phyloP scores from a whole-genome alignment of 768 basidiomycete species.

The Coprinellus micaceus region DNA sequence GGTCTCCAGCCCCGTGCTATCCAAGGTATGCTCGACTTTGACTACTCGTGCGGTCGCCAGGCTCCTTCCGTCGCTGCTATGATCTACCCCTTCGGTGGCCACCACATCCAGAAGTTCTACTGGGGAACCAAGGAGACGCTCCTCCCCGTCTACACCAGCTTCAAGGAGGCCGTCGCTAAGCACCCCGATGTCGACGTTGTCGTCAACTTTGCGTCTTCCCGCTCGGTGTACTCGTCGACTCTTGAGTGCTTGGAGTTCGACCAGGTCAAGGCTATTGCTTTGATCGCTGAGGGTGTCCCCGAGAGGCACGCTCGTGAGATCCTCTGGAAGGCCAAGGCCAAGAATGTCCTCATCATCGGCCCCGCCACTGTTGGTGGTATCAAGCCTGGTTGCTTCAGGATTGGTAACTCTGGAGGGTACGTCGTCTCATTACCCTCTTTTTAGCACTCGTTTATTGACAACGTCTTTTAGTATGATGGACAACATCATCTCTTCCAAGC shows the following conservation, averaged over 20 bases:
- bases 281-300: constrained; percentile 99
- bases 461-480: constrained; percentile 84
- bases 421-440: constrained; percentile 20
- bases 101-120: constrained; percentile 99
- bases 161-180: constrained; percentile 89
- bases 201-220: constrained; percentile 95
- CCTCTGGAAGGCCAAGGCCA: constrained; percentile 80
- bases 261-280: constrained; percentile 64
- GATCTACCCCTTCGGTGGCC: constrained; percentile 99
- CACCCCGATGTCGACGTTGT: constrained; percentile 96
- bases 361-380: constrained; percentile 99
- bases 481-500: constrained; percentile 98
- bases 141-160: constrained; percentile 91
- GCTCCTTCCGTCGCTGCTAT: constrained; percentile 95
- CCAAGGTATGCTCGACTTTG: constrained; percentile 96
- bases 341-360: constrained; percentile 86
- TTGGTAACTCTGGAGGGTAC: constrained; percentile 96
- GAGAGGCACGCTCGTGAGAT: constrained; percentile 97
- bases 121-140: constrained; percentile 99
- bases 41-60: constrained; percentile 92
- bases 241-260: constrained; percentile 77
- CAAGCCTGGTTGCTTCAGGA: constrained; percentile 99
- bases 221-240: constrained; percentile 92
- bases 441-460: constrained; percentile 8
- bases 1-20: constrained; percentile 99